Percentiles rank a stretch among this genome's conserved stretches.
These are phyloP conservation scores for Xylaria nigripes DNA, from an alignment of 495 filamentous ascomycete species.

Conservation along the genomic window DNA sequence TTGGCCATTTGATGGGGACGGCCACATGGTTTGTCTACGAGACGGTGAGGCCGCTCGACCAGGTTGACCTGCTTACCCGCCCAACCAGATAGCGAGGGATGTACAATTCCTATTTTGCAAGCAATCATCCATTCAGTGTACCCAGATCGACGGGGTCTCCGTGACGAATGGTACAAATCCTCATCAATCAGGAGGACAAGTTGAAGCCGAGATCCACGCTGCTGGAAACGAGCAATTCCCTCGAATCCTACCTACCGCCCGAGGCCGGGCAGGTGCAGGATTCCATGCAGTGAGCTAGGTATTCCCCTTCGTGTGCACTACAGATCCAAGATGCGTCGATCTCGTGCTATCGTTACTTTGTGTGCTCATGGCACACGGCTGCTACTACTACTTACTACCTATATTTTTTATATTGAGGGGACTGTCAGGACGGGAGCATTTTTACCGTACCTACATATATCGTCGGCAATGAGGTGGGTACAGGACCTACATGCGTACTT, in stretches of 20 bases:
- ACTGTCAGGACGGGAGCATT: neutral
- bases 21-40: no score
- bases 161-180: constrained; percentile 3
- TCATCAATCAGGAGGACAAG: constrained; percentile 5
- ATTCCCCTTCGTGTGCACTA: neutral
- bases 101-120: no score
- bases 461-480: constrained; percentile 17
- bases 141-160: neutral
- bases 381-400: neutral
- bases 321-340: constrained; percentile 16
- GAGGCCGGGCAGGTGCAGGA: constrained; percentile 22
- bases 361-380: neutral
- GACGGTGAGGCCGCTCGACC: no score
- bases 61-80: no score
- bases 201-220: constrained; percentile 23
- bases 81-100: no score
- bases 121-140: neutral
- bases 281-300: constrained; percentile 19
- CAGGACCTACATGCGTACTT: constrained; percentile 3
- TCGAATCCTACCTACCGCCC: neutral
- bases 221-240: constrained; percentile 14
- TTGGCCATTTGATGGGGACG: no score
- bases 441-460: neutral
- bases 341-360: constrained; percentile 29
- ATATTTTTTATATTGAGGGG: constrained; percentile 16